Base-by-base conservation (phyloP, 2,329 filamentous ascomycete species). In the Xylaria polymorpha region DNA sequence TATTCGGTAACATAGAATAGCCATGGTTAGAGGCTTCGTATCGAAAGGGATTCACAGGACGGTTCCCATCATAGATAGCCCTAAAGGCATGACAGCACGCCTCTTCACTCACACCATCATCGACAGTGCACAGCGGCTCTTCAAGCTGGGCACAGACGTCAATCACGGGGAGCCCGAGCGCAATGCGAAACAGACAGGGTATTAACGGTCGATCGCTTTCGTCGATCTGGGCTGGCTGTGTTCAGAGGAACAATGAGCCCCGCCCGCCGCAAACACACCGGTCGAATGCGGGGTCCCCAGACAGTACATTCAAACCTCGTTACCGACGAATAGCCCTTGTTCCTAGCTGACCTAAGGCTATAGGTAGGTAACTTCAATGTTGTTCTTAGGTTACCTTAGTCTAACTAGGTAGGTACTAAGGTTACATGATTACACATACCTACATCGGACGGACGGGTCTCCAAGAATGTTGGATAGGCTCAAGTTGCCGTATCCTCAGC, bases 131-230 rank as follows among this genome's bases (percentile, higher is more conserved):
- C 22, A 10, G 44, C 22, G 46, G 22, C 14, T 50, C 22, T 22
- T 29, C 46, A 9, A 29, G 22, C 46, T 14, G 46, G 46, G 50
- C 50, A 53, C 50, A 35, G 50, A 53, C 50, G 53, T 39, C 32
- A 39, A 56, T 39, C 29, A 22, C n/a, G 37, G 37, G 25, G 25
- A 44, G 57, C 50, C 56, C 48, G 57, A 61, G 66, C 61, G 66
- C 58, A 68, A 61, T 65, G 50, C 55, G 66, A 68, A 68, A 68
- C 66, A 22, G 29, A 55, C n/a, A 46, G n/a, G 50, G 61, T 57
- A 37, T 55, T 39, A 32, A 60, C 22, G 29, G 51, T 35, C 22
- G 66, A 68, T 64, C 61, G 48, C 46, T 39, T 20, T 59, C 53
- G 62, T 68, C 51, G 43, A 58, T 56, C 43, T 51, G 41, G 22